phyloP scores from a whole-genome alignment of 2,329 filamentous ascomycete genomes.

The Aschersonia sp. region DNA sequence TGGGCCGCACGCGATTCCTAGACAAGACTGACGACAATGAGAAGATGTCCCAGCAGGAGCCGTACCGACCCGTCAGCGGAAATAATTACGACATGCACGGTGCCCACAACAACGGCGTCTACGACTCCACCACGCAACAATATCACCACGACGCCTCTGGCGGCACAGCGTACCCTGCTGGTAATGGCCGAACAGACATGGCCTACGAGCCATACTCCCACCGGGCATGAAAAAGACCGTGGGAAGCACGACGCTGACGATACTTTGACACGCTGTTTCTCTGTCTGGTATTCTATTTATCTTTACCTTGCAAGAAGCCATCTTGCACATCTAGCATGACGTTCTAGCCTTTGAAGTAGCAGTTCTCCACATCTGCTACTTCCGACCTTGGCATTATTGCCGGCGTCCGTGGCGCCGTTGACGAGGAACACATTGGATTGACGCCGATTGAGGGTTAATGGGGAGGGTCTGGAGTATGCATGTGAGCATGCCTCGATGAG shows the following conservation, averaged over 20 bases:
- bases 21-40: constrained; percentile 27
- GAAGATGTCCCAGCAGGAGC: constrained; percentile 27
- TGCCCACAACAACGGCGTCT: constrained; percentile 10
- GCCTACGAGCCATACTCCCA: constrained; percentile 54
- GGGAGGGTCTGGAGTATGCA: too few relatives aligned
- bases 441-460: too few relatives aligned
- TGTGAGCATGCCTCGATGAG: too few relatives aligned
- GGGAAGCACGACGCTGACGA: not conserved
- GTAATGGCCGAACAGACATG: constrained; percentile 30
- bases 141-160: constrained; percentile 2
- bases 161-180: constrained; percentile 23
- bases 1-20: constrained; percentile 17
- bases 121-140: constrained; percentile 17
- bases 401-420: too few relatives aligned
- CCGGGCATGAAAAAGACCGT: constrained; percentile 25
- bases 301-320: too few relatives aligned
- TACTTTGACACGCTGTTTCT: not conserved
- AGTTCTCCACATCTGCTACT: too few relatives aligned
- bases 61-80: constrained; percentile 19
- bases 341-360: too few relatives aligned
- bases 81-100: constrained; percentile 19
- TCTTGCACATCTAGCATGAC: too few relatives aligned
- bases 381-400: too few relatives aligned
- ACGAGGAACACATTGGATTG: too few relatives aligned
- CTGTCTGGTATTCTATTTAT: too few relatives aligned